Evolutionary conservation across 768 basidiomycete genomes (phyloP).

Genomic region (Pulveroboletus ravenelii): DNA sequence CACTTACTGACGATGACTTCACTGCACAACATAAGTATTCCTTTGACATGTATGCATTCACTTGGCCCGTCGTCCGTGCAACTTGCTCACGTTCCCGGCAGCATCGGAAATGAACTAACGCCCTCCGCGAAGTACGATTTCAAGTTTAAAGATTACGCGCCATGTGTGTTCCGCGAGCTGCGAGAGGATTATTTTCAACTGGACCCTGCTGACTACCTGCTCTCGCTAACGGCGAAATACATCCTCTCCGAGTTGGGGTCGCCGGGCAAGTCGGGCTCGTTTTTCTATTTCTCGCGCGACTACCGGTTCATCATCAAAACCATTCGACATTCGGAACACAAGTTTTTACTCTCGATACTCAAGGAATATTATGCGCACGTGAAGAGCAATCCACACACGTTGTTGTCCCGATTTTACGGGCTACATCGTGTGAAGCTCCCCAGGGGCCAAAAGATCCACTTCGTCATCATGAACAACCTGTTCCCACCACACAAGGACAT

Average conservation of each 20-base stretch:
- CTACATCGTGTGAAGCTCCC: constrained; percentile 97
- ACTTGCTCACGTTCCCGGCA: constrained; percentile 28
- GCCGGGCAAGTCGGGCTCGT: constrained; percentile 96
- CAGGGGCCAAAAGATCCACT: constrained; percentile 91
- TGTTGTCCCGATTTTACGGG: constrained; percentile 93
- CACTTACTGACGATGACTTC: constrained; percentile 84
- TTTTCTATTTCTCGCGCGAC: constrained; percentile 98
- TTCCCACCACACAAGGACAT: constrained; percentile 97
- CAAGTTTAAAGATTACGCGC: constrained; percentile 99
- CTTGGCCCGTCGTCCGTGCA: neutral
- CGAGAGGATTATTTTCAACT: constrained; percentile 93
- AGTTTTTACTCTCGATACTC: constrained; percentile 83
- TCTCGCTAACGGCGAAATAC: constrained; percentile 95
- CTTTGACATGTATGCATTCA: constrained; percentile 80
- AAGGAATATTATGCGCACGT: constrained; percentile 82
- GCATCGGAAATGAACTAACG: constrained; percentile 95
- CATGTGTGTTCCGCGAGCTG: constrained; percentile 94
- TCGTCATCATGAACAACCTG: constrained; percentile 99
- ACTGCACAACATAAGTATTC: constrained; percentile 88
- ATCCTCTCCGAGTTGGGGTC: constrained; percentile 97
- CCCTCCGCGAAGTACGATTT: constrained; percentile 98
- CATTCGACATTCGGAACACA: constrained; percentile 90
- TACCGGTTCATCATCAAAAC: constrained; percentile 99
- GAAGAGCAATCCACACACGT: constrained; percentile 85
- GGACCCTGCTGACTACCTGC: constrained; percentile 95